These are phyloP conservation scores for Kalmanozyma brasiliensis DNA, from an alignment of 1,284 basidiomycete genomes.

Conservation along the genomic window DNA sequence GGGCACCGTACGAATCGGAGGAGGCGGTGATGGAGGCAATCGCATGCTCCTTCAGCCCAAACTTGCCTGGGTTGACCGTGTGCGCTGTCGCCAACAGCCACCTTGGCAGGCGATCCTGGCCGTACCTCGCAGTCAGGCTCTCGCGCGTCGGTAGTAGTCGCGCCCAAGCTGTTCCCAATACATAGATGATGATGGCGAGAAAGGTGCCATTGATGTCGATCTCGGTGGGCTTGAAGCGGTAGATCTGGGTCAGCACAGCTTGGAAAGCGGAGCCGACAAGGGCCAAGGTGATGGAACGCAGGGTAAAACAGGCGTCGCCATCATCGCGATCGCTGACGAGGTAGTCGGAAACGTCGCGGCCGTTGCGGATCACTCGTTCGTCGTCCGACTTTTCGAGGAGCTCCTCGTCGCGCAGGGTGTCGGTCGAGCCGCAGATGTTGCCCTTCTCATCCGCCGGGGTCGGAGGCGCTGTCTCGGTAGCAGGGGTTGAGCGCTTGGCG, in stretches of 20 bases:
- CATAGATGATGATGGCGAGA: slow-evolving; percentile 74
- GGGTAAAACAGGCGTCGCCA: slow-evolving; percentile 73
- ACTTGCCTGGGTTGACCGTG: slow-evolving; percentile 74
- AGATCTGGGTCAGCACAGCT: slow-evolving; percentile 70
- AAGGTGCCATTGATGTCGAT: slow-evolving; percentile 74
- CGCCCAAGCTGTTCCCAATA: slow-evolving; percentile 73
- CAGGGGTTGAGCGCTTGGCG: too few relatives aligned
- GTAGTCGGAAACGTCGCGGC: slow-evolving; percentile 74
- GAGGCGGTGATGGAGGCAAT: slow-evolving; percentile 75
- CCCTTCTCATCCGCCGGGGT: too few relatives aligned
- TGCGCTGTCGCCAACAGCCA: slow-evolving; percentile 70
- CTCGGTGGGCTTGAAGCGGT: slow-evolving; percentile 75
- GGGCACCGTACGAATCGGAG: slow-evolving; percentile 61
- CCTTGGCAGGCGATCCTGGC: slow-evolving; percentile 22
- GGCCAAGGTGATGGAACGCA: slow-evolving; percentile 74
- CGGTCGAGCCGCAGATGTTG: too few relatives aligned
- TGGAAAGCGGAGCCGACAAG: slow-evolving; percentile 74
- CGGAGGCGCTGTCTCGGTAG: too few relatives aligned
- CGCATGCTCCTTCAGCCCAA: slow-evolving; percentile 75
- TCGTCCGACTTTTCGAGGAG: slow-evolving; percentile 25
- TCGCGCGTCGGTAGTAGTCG: slow-evolving; percentile 58
- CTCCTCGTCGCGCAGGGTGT: not conserved
- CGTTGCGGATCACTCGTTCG: slow-evolving; percentile 23
- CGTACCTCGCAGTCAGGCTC: slow-evolving; percentile 61
- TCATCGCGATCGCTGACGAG: slow-evolving; percentile 76